Percentiles rank a stretch among this genome's conserved stretches.
Evolutionary conservation across 2,329 filamentous ascomycete species (phyloP).

Genomic region (Xylariaceae sp.): DNA sequence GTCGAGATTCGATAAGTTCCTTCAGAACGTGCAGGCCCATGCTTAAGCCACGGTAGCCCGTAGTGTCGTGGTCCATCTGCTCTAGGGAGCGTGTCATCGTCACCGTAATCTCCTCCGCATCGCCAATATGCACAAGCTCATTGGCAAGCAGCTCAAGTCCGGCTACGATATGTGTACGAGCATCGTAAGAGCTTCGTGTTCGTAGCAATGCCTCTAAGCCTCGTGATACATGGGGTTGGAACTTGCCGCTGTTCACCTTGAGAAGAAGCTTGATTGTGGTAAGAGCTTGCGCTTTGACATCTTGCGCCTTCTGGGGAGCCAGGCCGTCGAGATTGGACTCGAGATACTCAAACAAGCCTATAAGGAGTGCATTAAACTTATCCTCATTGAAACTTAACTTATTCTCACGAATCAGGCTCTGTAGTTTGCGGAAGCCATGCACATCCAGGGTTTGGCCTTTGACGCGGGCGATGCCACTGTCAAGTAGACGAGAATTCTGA

Average conservation of each 20-base stretch:
- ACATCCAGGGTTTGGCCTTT: constrained; percentile 68
- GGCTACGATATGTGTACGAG: constrained; percentile 64
- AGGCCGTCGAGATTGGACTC: constrained; percentile 54
- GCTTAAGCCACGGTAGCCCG: constrained; percentile 48
- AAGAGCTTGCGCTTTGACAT: constrained; percentile 69
- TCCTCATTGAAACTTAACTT: constrained; percentile 59
- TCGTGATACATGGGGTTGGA: constrained; percentile 61
- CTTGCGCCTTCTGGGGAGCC: constrained; percentile 59
- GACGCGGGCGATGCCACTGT: constrained; percentile 70
- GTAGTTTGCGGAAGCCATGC: constrained; percentile 73
- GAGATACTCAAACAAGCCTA: constrained; percentile 66
- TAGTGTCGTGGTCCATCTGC: constrained; percentile 39
- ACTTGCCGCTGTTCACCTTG: constrained; percentile 59
- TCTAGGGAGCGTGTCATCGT: constrained; percentile 48
- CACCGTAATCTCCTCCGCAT: constrained; percentile 54
- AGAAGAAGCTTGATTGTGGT: constrained; percentile 69
- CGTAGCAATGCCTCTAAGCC: constrained; percentile 63
- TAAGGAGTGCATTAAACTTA: constrained; percentile 62
- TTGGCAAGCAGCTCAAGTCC: constrained; percentile 69
- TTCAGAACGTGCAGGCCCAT: constrained; percentile 61
- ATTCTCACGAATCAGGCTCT: constrained; percentile 65
- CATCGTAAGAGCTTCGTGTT: constrained; percentile 61
- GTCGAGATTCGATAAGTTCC: constrained; percentile 48
- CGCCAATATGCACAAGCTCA: constrained; percentile 62
- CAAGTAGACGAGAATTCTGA: constrained; percentile 58